Percentiles rank a stretch among this genome's conserved stretches.
These are phyloP conservation scores for Cavenderia fasciculata DNA, from an alignment of 78 protist species.

Conservation along the genomic window DNA sequence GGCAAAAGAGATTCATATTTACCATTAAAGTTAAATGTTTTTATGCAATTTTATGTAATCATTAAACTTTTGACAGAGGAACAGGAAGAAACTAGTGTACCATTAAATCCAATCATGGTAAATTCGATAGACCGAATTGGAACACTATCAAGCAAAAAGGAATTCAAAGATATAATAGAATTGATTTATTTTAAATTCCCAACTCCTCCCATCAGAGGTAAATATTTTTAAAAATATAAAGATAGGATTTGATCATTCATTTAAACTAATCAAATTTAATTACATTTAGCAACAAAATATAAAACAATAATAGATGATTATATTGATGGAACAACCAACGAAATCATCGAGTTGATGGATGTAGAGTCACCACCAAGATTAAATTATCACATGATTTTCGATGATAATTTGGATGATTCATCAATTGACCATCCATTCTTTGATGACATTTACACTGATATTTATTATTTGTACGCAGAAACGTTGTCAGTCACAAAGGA, in stretches of 20 bases:
- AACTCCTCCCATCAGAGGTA: slow-evolving; percentile 42
- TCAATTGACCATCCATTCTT: slow-evolving; percentile 12
- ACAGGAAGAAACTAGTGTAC: slow-evolving; percentile 22
- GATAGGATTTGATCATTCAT: too few species aligned
- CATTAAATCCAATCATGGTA: slow-evolving; percentile 9
- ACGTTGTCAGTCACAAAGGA: too few species aligned
- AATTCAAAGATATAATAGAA: slow-evolving; percentile 41
- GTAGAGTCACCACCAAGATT: slow-evolving; percentile 9
- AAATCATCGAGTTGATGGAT: background rate
- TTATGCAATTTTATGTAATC: slow-evolving; percentile 30
- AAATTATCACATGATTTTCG: background rate
- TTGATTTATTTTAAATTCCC: slow-evolving; percentile 26
- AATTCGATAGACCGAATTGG: background rate
- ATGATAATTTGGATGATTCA: background rate
- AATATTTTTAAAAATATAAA: too few species aligned
- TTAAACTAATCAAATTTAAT: too few species aligned
- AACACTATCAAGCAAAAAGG: background rate
- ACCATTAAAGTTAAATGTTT: background rate
- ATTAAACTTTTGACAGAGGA: slow-evolving; percentile 37
- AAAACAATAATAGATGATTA: background rate
- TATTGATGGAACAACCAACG: background rate
- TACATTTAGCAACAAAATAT: slow-evolving; percentile 23
- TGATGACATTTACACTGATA: slow-evolving; percentile 65
- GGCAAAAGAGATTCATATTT: background rate
- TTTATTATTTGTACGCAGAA: slow-evolving; percentile 43